Evolutionary conservation across 768 basidiomycete genomes (phyloP).

Genomic region (Leccinum broughii): DNA sequence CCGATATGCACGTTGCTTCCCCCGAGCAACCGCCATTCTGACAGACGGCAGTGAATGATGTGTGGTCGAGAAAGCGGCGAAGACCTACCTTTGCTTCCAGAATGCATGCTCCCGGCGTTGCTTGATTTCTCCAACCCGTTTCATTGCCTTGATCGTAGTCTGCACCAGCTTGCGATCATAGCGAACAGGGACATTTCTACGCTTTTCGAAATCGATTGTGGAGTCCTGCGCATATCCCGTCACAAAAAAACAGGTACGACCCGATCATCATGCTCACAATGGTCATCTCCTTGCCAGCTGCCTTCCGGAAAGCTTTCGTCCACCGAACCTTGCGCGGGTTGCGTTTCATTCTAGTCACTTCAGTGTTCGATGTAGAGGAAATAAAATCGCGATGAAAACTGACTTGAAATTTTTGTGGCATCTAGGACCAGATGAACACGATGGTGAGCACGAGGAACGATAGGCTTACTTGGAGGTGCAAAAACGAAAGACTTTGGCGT

Average conservation of each 20-base stretch:
- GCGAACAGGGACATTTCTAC: conserved; percentile 94
- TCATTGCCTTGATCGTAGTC: conserved; percentile 96
- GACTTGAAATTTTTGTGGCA: conserved; percentile 99
- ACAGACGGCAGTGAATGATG: neutral
- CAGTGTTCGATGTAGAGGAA: conserved; percentile 3
- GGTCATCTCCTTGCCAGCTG: conserved; percentile 99
- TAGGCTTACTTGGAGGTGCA: conserved; percentile 89
- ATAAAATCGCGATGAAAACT: conserved; percentile 20
- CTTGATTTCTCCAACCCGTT: conserved; percentile 91
- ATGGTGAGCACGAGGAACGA: neutral
- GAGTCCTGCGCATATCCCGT: conserved; percentile 67
- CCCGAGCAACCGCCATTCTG: conserved; percentile 84
- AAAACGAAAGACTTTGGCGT: conserved; percentile 97
- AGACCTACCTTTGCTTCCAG: conserved; percentile 85
- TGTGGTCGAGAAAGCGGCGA: neutral
- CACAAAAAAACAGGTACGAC: neutral
- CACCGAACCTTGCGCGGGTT: conserved; percentile 98
- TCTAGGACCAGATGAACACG: conserved; percentile 42
- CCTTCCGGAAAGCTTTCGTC: conserved; percentile 99
- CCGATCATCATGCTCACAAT: conserved; percentile 59
- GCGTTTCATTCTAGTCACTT: conserved; percentile 83
- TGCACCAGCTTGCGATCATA: conserved; percentile 94
- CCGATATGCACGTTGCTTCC: conserved; percentile 75
- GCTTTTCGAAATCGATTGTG: conserved; percentile 98
- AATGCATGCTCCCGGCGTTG: conserved; percentile 88